Base-by-base conservation (phyloP, 2,329 filamentous ascomycete species). In the Polychaeton citri region DNA sequence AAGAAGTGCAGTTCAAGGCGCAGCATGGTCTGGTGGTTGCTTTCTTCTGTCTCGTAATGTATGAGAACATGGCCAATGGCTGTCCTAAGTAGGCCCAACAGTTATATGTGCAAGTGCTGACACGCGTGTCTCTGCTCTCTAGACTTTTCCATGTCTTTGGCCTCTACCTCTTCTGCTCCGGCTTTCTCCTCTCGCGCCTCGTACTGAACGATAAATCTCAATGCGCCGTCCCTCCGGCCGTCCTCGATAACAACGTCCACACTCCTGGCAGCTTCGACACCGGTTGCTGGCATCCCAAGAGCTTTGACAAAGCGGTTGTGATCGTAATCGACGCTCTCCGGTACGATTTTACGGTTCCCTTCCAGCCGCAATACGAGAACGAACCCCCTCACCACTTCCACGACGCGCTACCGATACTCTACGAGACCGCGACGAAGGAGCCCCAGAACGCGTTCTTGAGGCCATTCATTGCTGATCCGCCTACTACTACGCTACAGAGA, bases 201-300 rank as follows among this genome's bases (percentile, higher is more conserved):
- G 76, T 90, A 31, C 65, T 83, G 41, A 81, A 86, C 50, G 74
- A 88, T 52, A 80, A 79, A 57, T 79, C 79, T 48, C 79, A 81
- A 56, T 81, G 86, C 59, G 77, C 78, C 34, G 69, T 81, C 38
- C 76, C 82, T 34, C 88, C 90, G 3, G 72, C 81, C 39, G 43
- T 45, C 17, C 43, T 54, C 15, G 40, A 46, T 13, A 68, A 72
- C 21, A 44, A 54, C 13, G 42, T 44, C 36, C 21, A 33, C 19
- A 51, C 46, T 20, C 47, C 60, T 2, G 62, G 62, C 26, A 58
- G 60, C 19, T 45, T 59, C 16, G 57, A 73, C 16, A 66, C 70
- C 38, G 90, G 90, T 45, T 98, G 90, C 69, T 98, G 90, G 90
- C 86, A 96, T 57, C 84, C 86, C 21, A 93, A 85, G 63, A 83